phyloP scores from a whole-genome alignment of 495 filamentous ascomycete species.

The Stereocaulon alpinum region DNA sequence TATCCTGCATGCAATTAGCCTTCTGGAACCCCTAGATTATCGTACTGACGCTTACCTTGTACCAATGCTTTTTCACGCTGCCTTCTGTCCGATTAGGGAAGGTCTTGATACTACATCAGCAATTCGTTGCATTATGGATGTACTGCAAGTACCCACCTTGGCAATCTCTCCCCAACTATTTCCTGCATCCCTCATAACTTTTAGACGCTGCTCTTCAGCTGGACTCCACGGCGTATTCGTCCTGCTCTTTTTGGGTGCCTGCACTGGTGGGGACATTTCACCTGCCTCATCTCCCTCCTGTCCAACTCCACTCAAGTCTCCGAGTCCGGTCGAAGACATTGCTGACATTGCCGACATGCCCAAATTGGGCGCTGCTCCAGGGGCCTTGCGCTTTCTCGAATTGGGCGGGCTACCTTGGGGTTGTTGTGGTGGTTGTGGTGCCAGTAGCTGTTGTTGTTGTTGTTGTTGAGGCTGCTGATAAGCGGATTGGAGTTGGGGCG shows the following conservation, averaged over 20 bases:
- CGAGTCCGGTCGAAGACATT: conserved; percentile 29
- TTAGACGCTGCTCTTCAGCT: conserved; percentile 82
- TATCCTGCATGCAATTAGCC: conserved; percentile 50
- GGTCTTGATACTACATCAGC: conserved; percentile 43
- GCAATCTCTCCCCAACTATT: conserved; percentile 96
- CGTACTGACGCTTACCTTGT: conserved; percentile 57
- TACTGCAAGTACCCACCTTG: conserved; percentile 48
- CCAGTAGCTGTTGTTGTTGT: conserved; percentile 27
- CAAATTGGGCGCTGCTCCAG: conserved; percentile 23
- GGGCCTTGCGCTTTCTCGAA: conserved; percentile 38
- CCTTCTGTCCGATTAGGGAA: conserved; percentile 92
- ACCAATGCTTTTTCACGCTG: conserved; percentile 99
- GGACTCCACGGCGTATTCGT: conserved; percentile 98
- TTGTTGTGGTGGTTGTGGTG: conserved; percentile 31
- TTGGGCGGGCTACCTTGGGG: conserved; percentile 28
- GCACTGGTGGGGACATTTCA: conserved; percentile 29
- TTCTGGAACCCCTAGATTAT: conserved; percentile 1
- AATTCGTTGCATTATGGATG: not conserved
- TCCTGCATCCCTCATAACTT: conserved; percentile 85
- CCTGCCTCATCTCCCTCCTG: conserved; percentile 26
- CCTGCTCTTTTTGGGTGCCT: conserved; percentile 67
- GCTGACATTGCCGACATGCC: conserved; percentile 15
- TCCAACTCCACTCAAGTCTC: conserved; percentile 25
- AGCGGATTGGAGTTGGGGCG: conserved; percentile 10
- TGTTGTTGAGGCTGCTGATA: conserved; percentile 36